A percentile compares a stretch with the other conserved stretches of the same genome.
phyloP scores from a whole-genome alignment of 768 basidiomycete species.

The Mycena crocata region DNA sequence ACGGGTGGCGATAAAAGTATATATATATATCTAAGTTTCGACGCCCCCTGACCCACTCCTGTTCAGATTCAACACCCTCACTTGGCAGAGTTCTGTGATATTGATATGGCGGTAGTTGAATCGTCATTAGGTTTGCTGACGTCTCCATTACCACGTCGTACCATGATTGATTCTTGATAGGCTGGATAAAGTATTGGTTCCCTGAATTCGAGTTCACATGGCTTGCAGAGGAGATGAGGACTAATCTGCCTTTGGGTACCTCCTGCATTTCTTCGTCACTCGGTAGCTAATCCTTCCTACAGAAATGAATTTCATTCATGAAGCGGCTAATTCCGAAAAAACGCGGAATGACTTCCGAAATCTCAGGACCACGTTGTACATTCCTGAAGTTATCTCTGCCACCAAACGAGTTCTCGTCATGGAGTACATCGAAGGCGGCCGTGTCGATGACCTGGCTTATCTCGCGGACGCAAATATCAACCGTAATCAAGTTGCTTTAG shows the following conservation, averaged over 20 bases:
- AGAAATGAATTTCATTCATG: constrained; percentile 95
- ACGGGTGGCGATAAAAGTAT: constrained; percentile 88
- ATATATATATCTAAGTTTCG: constrained; percentile 31
- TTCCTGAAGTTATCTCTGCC: constrained; percentile 84
- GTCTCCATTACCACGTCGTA: not conserved
- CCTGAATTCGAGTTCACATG: constrained; percentile 96
- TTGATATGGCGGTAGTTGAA: constrained; percentile 91
- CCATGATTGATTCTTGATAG: constrained; percentile 44
- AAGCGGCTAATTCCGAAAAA: constrained; percentile 86
- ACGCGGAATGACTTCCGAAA: constrained; percentile 76
- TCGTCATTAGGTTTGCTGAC: constrained; percentile 68
- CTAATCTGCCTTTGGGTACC: constrained; percentile 57
- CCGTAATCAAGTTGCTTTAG: constrained; percentile 92
- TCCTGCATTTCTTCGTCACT: not conserved
- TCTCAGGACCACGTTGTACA: constrained; percentile 84
- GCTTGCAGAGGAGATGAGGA: constrained; percentile 96
- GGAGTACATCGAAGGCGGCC: constrained; percentile 92
- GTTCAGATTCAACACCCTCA: constrained; percentile 89
- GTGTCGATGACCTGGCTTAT: constrained; percentile 90
- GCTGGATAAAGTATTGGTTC: constrained; percentile 92
- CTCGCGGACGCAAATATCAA: constrained; percentile 87
- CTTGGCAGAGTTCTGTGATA: constrained; percentile 89
- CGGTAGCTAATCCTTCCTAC: constrained; percentile 63
- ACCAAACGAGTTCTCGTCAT: constrained; percentile 90
- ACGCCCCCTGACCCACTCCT: constrained; percentile 13